Evolutionary conservation across 2,329 filamentous ascomycete species (phyloP).

Genomic region (Thelonectria blattea): DNA sequence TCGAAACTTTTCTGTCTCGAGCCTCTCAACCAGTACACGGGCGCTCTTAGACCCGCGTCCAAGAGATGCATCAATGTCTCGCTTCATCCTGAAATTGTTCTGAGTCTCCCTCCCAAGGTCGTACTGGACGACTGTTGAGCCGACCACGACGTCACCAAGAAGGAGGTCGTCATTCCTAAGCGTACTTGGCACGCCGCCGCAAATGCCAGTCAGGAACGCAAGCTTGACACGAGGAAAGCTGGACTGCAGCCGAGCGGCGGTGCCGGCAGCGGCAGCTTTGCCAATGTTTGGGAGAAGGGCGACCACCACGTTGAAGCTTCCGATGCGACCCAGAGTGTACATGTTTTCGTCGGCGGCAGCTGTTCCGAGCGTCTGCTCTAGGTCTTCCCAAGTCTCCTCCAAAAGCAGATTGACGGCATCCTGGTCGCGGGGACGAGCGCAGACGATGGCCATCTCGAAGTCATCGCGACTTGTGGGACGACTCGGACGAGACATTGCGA

Average conservation of each 20-base stretch:
- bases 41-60: conserved; percentile 3
- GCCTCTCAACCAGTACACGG: neutral
- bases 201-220: conserved; percentile 48
- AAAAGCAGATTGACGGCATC: too few species aligned
- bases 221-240: conserved; percentile 45
- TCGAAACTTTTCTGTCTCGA: neutral
- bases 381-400: too few species aligned
- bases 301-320: conserved; percentile 39
- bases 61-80: conserved; percentile 33
- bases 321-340: conserved; percentile 40
- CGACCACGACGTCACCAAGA: conserved; percentile 45
- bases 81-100: conserved; percentile 30
- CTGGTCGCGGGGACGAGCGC: too few species aligned
- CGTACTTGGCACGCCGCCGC: conserved; percentile 44
- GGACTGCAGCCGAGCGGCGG: conserved; percentile 37
- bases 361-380: neutral
- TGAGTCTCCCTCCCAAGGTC: conserved; percentile 35
- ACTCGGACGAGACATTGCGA: too few species aligned
- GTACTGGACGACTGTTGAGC: conserved; percentile 38
- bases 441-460: too few species aligned
- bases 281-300: conserved; percentile 38
- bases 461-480: too few species aligned
- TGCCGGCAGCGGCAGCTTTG: conserved; percentile 35
- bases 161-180: conserved; percentile 26
- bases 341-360: conserved; percentile 36